Base-by-base conservation (phyloP, 257 asterid genomes). In the Parsonsia alboflavescens region DNA sequence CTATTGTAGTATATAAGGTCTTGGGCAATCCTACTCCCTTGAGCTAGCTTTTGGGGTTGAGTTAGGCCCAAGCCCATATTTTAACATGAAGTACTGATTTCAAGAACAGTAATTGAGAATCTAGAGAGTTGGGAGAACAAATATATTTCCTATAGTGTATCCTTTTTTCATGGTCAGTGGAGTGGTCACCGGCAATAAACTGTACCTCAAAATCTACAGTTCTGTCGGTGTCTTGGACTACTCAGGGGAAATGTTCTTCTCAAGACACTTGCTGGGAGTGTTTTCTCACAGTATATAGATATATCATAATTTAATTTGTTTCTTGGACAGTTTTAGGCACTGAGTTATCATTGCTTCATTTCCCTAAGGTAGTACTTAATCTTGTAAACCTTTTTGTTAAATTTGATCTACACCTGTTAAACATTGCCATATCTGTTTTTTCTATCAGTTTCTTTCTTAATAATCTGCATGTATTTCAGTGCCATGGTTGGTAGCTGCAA, bases 401-500 rank as follows among this genome's bases (percentile, higher is more conserved):
- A 22, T 22, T 45, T 22, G 72, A 22, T 68, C 41, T 9, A 41
- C 63, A 19, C 22, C 8, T 74, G 5, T 36, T 28, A 28, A 44
- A 48, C 7, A 59, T 39, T 13, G 48, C 24, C 6, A 15, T 7
- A 0, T 26, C 54, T 57, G 1, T 5, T 33, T 28, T 53, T 17
- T 11, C 28, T 26, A 39, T 70, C 49, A 54, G 46, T 53, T 75
- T 73, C 30, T 52, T 50, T 19, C 66, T 80, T 84, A 39, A 77
- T 67, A 61, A 70, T 58, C 22, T 75, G 71, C 75, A 41, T 75
- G 75, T 71, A 70, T 62, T 82, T 76, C 89, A 93, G 98, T 94
- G 71, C 99, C 99, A 58, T 94, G 98, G 98, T 84, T 94, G 93
- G 99, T 90, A 76, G 99, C 99, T 71, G 99, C 99, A 82, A 94